phyloP scores from a whole-genome alignment of 768 basidiomycete genomes.

The Cantharellus cinnabarinus region DNA sequence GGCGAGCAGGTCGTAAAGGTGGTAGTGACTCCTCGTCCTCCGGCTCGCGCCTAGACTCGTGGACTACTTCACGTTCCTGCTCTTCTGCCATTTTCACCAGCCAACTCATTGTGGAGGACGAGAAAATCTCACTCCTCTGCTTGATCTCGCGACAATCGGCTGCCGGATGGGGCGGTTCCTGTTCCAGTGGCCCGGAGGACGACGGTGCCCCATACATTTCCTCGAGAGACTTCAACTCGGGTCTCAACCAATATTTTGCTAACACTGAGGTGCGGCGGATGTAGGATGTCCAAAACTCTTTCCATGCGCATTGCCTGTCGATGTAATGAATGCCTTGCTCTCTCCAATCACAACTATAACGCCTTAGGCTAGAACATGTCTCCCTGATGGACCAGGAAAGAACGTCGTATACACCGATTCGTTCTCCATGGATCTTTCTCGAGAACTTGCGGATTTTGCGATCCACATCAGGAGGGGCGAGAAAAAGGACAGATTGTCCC shows the following conservation, averaged over 20 bases:
- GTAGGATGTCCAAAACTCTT: not conserved
- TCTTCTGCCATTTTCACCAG: conserved; percentile 24
- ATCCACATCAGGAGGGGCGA: conserved; percentile 26
- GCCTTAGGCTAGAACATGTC: conserved; percentile 25
- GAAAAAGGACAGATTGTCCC: conserved; percentile 28
- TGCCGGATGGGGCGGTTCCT: not conserved
- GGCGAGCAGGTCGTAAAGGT: conserved; percentile 13
- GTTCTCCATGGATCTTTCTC: not conserved
- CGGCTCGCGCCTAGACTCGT: conserved; percentile 24
- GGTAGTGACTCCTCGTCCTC: conserved; percentile 20
- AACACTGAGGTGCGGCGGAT: not conserved
- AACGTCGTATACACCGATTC: conserved; percentile 14
- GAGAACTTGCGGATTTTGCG: conserved; percentile 13
- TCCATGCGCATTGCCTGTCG: not conserved
- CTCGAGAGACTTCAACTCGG: conserved; percentile 20
- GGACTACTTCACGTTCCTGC: conserved; percentile 28
- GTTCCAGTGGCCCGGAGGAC: not conserved
- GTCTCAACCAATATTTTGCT: conserved; percentile 19
- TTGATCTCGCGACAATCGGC: not conserved
- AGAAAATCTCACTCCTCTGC: not conserved
- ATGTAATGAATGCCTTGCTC: not conserved
- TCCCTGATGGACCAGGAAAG: conserved; percentile 26
- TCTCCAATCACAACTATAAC: not conserved
- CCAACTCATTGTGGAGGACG: not conserved
- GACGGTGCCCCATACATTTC: conserved; percentile 15